A percentile compares a stretch with the other conserved stretches of the same genome.
Conservation (phyloP, 257 asterid species). For the Thymus mandschuricus region DNA sequence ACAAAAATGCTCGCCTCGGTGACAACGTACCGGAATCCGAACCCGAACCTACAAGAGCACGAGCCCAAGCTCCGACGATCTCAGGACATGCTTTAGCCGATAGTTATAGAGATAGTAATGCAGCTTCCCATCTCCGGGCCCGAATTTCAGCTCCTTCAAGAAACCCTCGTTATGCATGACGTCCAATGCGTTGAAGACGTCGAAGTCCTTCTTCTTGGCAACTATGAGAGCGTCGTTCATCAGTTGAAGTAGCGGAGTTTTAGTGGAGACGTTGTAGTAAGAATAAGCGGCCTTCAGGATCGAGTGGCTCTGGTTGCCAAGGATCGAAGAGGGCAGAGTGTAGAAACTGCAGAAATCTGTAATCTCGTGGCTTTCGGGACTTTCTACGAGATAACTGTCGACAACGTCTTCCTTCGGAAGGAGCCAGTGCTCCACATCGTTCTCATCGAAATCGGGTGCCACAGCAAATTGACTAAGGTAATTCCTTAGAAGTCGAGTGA, state of each 20-base stretch:
- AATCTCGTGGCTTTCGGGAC: conserved; percentile 72
- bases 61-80: conserved; percentile 82
- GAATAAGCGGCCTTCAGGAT: conserved; percentile 77
- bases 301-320: conserved; percentile 70
- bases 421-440: conserved; percentile 88
- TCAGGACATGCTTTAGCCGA: conserved; percentile 61
- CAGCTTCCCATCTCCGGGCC: conserved; percentile 87
- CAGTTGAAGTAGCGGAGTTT: conserved; percentile 75
- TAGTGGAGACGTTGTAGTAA: conserved; percentile 71
- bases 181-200: conserved; percentile 88
- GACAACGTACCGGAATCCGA: conserved; percentile 6
- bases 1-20: conserved; percentile 35
- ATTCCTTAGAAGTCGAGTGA: conserved; percentile 69
- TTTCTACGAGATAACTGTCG: conserved; percentile 82
- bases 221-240: conserved; percentile 82
- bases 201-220: conserved; percentile 79
- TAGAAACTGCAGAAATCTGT: conserved; percentile 88
- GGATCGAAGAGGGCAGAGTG: conserved; percentile 83
- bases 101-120: conserved; percentile 90
- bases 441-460: conserved; percentile 77
- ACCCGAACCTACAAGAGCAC: conserved; percentile 63
- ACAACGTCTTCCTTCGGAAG: conserved; percentile 73
- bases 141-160: conserved; percentile 91
- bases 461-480: conserved; percentile 68
- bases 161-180: conserved; percentile 77